Conservation (phyloP, 345 rosid genomes). For the Ceriops zippeliana region DNA sequence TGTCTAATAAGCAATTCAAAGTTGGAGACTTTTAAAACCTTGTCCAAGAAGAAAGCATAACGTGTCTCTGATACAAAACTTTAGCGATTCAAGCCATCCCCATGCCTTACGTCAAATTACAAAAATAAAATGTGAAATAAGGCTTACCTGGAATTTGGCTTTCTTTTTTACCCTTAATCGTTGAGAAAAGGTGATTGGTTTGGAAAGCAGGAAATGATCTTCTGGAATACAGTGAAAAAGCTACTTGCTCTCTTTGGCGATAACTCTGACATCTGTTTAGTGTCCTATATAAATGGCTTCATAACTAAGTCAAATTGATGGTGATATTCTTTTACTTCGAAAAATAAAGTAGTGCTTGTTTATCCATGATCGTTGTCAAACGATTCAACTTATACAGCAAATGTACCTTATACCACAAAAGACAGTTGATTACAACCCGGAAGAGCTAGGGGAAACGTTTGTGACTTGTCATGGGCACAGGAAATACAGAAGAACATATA, state of each 20-base stretch:
- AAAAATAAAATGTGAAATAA: too few species aligned
- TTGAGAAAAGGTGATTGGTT: conserved; percentile 3
- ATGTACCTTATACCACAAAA: too few species aligned
- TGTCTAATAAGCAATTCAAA: not conserved
- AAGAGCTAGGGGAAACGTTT: too few species aligned
- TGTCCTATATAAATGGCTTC: not conserved
- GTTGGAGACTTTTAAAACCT: conserved; percentile 2
- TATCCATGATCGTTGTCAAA: too few species aligned
- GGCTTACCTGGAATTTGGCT: conserved; percentile 3
- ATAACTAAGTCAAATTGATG: not conserved
- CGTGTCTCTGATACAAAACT: conserved; percentile 26
- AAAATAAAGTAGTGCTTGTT: not conserved
- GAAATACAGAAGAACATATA: too few species aligned
- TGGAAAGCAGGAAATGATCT: conserved; percentile 9
- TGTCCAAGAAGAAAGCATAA: conserved; percentile 26
- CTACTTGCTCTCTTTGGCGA: not conserved
- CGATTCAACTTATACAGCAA: too few species aligned
- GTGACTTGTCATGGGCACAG: too few species aligned
- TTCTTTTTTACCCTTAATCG: not conserved
- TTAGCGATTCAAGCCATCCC: not conserved
- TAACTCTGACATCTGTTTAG: not conserved
- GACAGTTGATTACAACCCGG: too few species aligned
- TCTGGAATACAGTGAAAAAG: not conserved
- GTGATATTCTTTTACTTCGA: not conserved
- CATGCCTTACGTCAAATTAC: too few species aligned